A percentile compares a stretch with the other conserved stretches of the same genome.
Evolutionary conservation across 2,329 filamentous ascomycete species (phyloP).

Genomic region (Parastagonospora avenae): DNA sequence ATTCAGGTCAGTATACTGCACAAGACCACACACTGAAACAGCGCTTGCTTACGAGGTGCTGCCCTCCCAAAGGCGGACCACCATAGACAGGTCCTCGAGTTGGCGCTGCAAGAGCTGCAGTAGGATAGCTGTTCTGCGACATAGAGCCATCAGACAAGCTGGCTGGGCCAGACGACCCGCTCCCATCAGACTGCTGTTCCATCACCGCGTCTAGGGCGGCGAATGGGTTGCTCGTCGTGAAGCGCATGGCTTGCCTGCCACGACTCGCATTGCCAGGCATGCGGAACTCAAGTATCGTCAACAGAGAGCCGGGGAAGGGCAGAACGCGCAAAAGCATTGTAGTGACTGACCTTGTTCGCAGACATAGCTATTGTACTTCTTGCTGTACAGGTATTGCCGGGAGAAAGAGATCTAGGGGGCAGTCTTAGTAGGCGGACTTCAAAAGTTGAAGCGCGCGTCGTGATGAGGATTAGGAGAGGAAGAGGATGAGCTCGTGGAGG

Average conservation of each 20-base stretch:
- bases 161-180: constrained; percentile 11
- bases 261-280: not conserved
- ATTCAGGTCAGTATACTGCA: not conserved
- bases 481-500: too few species aligned
- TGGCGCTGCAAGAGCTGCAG: not conserved
- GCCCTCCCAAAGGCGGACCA: constrained; percentile 1
- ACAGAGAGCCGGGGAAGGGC: not conserved
- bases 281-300: constrained; percentile 15
- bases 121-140: constrained; percentile 3
- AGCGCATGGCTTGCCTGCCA: not conserved
- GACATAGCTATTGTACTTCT: not conserved
- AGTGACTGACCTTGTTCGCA: constrained; percentile 13
- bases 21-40: not conserved
- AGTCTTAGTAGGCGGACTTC: too few species aligned
- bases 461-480: too few species aligned
- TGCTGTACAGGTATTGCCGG: too few species aligned
- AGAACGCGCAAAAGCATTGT: not conserved
- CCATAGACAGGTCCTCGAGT: constrained; percentile 4
- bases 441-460: too few species aligned
- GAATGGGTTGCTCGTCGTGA: constrained; percentile 7
- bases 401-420: too few species aligned
- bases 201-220: constrained; percentile 5
- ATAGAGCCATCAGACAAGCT: constrained; percentile 17
- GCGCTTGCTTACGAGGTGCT: constrained; percentile 13
- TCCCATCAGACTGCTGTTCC: constrained; percentile 11